Conservation (phyloP, 495 filamentous ascomycete genomes). For the Aspergillus wentii region DNA sequence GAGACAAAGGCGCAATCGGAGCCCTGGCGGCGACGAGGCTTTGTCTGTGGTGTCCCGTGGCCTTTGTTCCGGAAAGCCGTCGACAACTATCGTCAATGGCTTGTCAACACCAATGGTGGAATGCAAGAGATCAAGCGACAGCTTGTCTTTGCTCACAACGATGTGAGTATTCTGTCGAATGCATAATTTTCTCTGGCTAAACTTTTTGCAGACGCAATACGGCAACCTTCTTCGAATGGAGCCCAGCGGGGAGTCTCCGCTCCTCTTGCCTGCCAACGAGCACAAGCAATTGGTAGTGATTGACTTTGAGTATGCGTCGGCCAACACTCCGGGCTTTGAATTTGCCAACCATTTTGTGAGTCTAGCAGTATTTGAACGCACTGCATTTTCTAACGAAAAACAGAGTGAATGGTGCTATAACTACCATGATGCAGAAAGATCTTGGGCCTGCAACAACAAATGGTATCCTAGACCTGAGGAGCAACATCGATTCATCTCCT, state of each 20-base stretch:
- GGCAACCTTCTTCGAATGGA: slow-evolving; percentile 93
- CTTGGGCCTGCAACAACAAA: slow-evolving; percentile 62
- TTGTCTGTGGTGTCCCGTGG: slow-evolving; percentile 86
- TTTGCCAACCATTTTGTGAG: slow-evolving; percentile 96
- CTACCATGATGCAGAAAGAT: slow-evolving; percentile 66
- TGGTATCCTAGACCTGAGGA: slow-evolving; percentile 75
- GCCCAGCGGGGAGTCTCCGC: slow-evolving; percentile 77
- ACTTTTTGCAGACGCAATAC: slow-evolving; percentile 82
- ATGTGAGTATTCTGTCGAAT: slow-evolving; percentile 54
- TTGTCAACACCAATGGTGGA: slow-evolving; percentile 68
- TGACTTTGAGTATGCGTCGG: slow-evolving; percentile 96
- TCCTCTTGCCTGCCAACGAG: slow-evolving; percentile 81
- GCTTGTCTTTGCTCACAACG: slow-evolving; percentile 94
- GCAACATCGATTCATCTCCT: slow-evolving; percentile 75
- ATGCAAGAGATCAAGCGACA: slow-evolving; percentile 58
- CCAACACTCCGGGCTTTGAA: slow-evolving; percentile 81
- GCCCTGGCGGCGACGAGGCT: slow-evolving; percentile 62
- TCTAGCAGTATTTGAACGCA: slow-evolving; percentile 2
- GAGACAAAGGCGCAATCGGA: slow-evolving; percentile 31
- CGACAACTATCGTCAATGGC: slow-evolving; percentile 70
- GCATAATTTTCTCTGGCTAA: slow-evolving; percentile 9
- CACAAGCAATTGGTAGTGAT: slow-evolving; percentile 96
- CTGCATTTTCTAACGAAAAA: slow-evolving; percentile 1
- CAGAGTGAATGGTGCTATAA: slow-evolving; percentile 95
- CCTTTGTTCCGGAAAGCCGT: slow-evolving; percentile 67